A percentile compares a stretch with the other conserved stretches of the same genome.
These are phyloP conservation scores for Albatrellus ellisii DNA, from an alignment of 768 basidiomycete species.

Conservation along the genomic window DNA sequence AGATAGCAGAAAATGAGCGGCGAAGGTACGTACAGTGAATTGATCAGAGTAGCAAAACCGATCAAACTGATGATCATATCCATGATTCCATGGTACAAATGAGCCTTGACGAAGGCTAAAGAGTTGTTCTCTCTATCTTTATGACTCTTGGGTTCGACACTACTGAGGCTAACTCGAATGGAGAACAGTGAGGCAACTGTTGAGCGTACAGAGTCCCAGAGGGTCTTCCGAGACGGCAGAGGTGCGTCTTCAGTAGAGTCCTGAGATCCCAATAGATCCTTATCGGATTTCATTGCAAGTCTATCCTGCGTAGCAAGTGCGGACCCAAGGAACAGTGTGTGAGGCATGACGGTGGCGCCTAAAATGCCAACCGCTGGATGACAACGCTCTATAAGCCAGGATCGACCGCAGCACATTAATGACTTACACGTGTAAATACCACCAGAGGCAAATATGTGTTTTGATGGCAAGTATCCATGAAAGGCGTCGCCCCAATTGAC, in stretches of 20 bases:
- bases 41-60: slow-evolving; percentile 81
- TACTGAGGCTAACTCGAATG: not conserved
- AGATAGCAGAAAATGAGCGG: not conserved
- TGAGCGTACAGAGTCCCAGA: no score
- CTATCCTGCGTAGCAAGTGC: slow-evolving; percentile 29
- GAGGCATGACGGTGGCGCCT: slow-evolving; percentile 35
- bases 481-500: slow-evolving; percentile 10
- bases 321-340: slow-evolving; percentile 32
- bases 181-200: no score
- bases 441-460: slow-evolving; percentile 6
- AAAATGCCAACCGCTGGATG: slow-evolving; percentile 16
- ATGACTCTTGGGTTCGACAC: slow-evolving; percentile 7
- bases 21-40: slow-evolving; percentile 45
- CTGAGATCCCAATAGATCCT: not conserved
- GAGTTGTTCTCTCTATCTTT: slow-evolving; percentile 42
- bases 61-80: slow-evolving; percentile 62
- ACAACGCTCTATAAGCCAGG: not conserved
- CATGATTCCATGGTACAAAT: slow-evolving; percentile 50
- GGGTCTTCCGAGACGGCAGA: not conserved
- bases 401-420: not conserved
- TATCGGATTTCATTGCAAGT: slow-evolving; percentile 9
- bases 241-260: no score
- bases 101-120: slow-evolving; percentile 40
- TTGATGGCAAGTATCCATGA: slow-evolving; percentile 11
- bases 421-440: slow-evolving; percentile 11